Evolutionary conservation across 1,139 yeast species (phyloP).

Genomic region (Magnusiomyces sp.): DNA sequence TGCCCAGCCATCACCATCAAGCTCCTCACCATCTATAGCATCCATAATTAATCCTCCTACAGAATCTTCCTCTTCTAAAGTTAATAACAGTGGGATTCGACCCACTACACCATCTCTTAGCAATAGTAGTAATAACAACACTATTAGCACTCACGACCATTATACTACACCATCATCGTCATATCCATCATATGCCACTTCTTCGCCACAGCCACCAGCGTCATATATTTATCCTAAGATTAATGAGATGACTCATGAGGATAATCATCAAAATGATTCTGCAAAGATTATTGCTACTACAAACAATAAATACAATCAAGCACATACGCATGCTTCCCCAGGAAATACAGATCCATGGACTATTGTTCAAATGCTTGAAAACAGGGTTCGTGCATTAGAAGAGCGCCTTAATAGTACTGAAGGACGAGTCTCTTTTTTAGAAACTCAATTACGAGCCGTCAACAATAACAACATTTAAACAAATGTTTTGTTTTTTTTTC

Average conservation of each 20-base stretch:
- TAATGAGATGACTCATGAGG: background rate
- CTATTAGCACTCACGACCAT: background rate
- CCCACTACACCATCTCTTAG: no score
- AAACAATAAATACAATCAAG: background rate
- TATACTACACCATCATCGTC: background rate
- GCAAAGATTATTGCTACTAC: background rate
- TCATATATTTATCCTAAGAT: background rate
- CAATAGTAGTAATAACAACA: background rate
- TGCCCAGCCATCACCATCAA: background rate
- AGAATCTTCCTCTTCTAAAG: background rate
- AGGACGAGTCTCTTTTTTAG: constrained; percentile 24
- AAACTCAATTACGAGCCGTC: constrained; percentile 12
- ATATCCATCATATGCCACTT: background rate
- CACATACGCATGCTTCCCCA: no score
- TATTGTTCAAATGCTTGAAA: constrained; percentile 24
- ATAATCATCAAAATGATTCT: background rate
- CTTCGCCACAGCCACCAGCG: background rate
- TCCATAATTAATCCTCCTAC: background rate
- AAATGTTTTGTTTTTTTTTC: background rate
- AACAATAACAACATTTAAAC: background rate
- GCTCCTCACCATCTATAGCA: background rate
- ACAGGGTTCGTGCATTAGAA: constrained; percentile 27
- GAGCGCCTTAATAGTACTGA: constrained; percentile 28
- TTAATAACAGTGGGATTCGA: no score
- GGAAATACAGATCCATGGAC: constrained; percentile 15